Conservation (phyloP, 495 filamentous ascomycete species). For the Pseudevernia furfuracea region DNA sequence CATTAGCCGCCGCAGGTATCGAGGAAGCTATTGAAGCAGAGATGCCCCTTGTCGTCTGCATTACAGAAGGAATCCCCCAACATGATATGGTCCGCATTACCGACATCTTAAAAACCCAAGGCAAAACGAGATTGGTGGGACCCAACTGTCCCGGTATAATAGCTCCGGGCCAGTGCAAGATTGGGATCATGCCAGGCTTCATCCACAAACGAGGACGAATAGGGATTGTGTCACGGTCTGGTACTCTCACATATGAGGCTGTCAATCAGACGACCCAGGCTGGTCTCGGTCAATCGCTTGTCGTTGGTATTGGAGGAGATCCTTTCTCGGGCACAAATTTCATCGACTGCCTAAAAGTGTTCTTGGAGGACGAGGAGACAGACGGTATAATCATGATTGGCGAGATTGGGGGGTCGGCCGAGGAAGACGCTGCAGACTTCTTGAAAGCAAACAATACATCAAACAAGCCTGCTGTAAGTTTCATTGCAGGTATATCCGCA, state of each 20-base stretch:
- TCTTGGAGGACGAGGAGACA: conserved; percentile 91
- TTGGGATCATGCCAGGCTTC: conserved; percentile 99
- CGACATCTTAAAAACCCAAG: conserved; percentile 93
- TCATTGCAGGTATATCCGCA: conserved; percentile 97
- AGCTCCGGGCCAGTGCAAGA: conserved; percentile 96
- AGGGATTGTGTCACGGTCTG: conserved; percentile 96
- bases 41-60: conserved; percentile 88
- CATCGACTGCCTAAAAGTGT: conserved; percentile 96
- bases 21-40: conserved; percentile 94
- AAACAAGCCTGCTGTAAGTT: conserved; percentile 94
- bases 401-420: conserved; percentile 94
- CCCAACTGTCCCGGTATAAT: conserved; percentile 99
- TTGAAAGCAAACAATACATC: conserved; percentile 79
- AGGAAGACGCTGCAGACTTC: conserved; percentile 97
- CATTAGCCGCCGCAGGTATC: conserved; percentile 86
- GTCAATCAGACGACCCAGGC: conserved; percentile 99
- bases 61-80: conserved; percentile 97
- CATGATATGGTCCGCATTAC: conserved; percentile 99
- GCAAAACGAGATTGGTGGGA: conserved; percentile 90
- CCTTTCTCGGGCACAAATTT: conserved; percentile 99
- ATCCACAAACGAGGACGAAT: conserved; percentile 99
- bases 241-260: conserved; percentile 97
- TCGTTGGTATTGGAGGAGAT: conserved; percentile 97
- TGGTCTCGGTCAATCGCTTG: conserved; percentile 93
- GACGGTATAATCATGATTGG: conserved; percentile 99